Evolutionary conservation across 202 grass and related monocot species (phyloP), one percentile per base, ranked within the genome.

Genomic region (Zoysia matrella): DNA sequence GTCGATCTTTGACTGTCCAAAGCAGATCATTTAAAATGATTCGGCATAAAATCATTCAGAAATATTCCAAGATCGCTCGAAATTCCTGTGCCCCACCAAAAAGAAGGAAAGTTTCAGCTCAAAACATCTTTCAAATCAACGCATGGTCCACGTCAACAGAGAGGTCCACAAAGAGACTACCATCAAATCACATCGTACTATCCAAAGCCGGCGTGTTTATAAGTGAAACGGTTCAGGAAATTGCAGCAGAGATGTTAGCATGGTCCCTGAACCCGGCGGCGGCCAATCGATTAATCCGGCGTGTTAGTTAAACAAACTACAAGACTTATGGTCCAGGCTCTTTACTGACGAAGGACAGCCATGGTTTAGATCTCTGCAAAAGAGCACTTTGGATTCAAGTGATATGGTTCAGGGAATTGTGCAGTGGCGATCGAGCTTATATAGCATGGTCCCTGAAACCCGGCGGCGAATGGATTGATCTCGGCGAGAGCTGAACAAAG

Each of bases 21-120:
- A 89, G 16, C 42, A 81, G 48, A 78, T 52, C 77, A 52, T 60
- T 69, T 86, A 54, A 18, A 54, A 57, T 71, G 53, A 74, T 83
- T 40, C 48, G 67, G 12, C 69, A 57, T 67, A 83, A 68, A 60
- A 86, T 90, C 80, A 54, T 39, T 52, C 69, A 79, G 69, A 78
- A 79, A 79, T 65, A 80, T 90, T 86, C 79, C 30, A 8, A 65
- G 48, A 79, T 83, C 83, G 73, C 48, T 39, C 54, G 74, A 78
- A 78, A 65, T 71, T 64, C 75, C 8, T 22, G 50, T 30, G 56
- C 56, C 80, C 75, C 80, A 71, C 80, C 44, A 47, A 70, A 43
- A 47, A 48, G 80, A 30, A 52, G 80, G 30, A 52, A 76, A 7
- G 67, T 86, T 78, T 78, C 61, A 86, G 60, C 80, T 71, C 61